Base-by-base conservation (phyloP, 2,329 filamentous ascomycete species). In the Ophiocordyceps sinensis region DNA sequence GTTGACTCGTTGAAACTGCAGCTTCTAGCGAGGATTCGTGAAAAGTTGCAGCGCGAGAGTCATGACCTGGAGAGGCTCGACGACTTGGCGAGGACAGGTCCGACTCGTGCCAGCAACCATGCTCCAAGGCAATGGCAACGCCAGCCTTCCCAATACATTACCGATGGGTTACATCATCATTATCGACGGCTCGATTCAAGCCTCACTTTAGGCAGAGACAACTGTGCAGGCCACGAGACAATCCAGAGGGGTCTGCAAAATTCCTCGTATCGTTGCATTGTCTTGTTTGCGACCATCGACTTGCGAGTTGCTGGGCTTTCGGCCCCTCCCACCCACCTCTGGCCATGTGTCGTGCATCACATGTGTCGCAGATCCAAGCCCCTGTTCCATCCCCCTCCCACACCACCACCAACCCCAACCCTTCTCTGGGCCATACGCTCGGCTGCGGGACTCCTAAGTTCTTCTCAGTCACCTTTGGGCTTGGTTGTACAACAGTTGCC, bases 341-440 rank as follows among this genome's bases (percentile, higher is more conserved):
- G 44, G 45, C 44, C 39, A 46, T 43, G 31, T 36, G 30, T 40
- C 29, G 36, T 68, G 66, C 66, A 53, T 69, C 66, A 68, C 56
- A 59, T 59, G 52, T 66, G 66, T 69, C 61, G 57, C 65, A 68
- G 59, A 51, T 62, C 59, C 62, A 43, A 45, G 49, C 48, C 46
- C 44, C 45, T 53, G 45, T 48, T 47, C 41, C 48, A 19, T 19
- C 41, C 40, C 46, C 40, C 45, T 42, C 32, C 39, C 19, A 28
- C 30, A 37, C 39, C 37, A 40, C 43, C 42, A 26, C 23, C 39
- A 43, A 38, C 46, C 44, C 45, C 43, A 39, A 45, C 40, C 43
- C 46, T 41, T 38, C 42, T 44, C 42, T 43, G 41, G 21, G 19
- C 9, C 28, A 28, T 41, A 38, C 36, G 36, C 28, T 36, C 32